These are phyloP conservation scores for Thielaviopsis cerberus DNA, from an alignment of 2,329 filamentous ascomycete genomes.

Conservation along the genomic window DNA sequence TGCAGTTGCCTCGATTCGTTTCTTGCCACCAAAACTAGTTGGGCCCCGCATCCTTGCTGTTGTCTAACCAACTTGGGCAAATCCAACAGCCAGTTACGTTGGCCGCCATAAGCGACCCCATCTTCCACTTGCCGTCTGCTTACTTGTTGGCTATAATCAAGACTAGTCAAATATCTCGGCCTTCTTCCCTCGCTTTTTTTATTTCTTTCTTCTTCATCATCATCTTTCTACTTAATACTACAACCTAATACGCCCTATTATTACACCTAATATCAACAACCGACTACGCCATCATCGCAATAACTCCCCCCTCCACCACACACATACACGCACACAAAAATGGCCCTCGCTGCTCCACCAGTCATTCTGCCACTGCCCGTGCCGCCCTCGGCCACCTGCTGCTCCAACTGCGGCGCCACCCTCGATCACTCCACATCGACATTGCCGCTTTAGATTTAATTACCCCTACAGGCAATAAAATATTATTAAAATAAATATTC, in stretches of 20 bases:
- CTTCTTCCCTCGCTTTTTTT: too few species aligned
- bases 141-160: too few species aligned
- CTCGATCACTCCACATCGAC: constrained; percentile 17
- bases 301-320: too few species aligned
- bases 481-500: too few species aligned
- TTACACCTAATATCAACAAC: too few species aligned
- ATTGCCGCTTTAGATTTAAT: constrained; percentile 3
- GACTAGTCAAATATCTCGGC: background rate
- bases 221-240: background rate
- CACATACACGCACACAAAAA: too few species aligned
- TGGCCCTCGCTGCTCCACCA: constrained; percentile 2
- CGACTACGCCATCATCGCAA: too few species aligned
- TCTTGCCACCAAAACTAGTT: background rate
- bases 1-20: background rate
- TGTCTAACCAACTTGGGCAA: too few species aligned
- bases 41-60: background rate
- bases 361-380: constrained; percentile 10
- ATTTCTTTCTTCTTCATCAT: background rate
- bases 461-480: too few species aligned
- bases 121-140: too few species aligned
- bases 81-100: background rate
- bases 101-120: background rate
- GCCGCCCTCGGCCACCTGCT: constrained; percentile 21
- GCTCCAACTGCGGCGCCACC: constrained; percentile 31
- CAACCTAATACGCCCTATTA: background rate